Base-by-base conservation (phyloP, 106 monocot genomes). In the Dioscorea dumetorum region DNA sequence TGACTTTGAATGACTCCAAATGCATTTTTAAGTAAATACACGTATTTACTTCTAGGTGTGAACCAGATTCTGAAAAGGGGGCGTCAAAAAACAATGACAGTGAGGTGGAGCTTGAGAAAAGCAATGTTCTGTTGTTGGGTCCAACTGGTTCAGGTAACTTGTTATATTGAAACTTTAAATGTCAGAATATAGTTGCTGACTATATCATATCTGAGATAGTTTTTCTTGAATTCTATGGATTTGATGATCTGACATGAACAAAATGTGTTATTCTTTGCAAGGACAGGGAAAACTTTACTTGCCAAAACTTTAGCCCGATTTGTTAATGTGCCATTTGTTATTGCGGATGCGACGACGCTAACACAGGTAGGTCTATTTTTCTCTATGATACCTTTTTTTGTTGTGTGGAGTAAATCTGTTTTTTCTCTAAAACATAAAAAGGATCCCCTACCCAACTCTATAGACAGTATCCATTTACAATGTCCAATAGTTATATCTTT, bases 271-370 rank as follows among this genome's bases (percentile, higher is more conserved):
- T 82, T 79, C 33, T 80, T 62, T 83, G 73, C 22, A 80, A 82
- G 77, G 76, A 82, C 91, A 99, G 99, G 99, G 73, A 99, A 99
- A 73, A 99, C 99, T 73, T 76, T 99, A 72, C 90, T 99, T 61
- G 99, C 99, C 23, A 99, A 93, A 83, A 99, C 99, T 56, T 77
- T 99, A 72, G 99, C 99, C 74, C 99, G 99, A 12, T 87, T 99
- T 85, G 99, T 99, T 56, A 99, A 99, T 82, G 99, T 99, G 52
- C 99, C 99, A 23, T 99, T 99, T 85, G 99, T 90, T 33, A 99
- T 99, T 75, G 93, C 93, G 60, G 99, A 99, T 83, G 99, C 99
- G 67, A 99, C 99, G 64, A 99, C 99, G 58, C 61, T 99, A 70
- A 99, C 99, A 73, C 99, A 99, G 93, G 99, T 72, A 87, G 81